These are phyloP conservation scores for Aspergillus pseudoterreus DNA, from an alignment of 2,329 filamentous ascomycete species.

Conservation along the genomic window DNA sequence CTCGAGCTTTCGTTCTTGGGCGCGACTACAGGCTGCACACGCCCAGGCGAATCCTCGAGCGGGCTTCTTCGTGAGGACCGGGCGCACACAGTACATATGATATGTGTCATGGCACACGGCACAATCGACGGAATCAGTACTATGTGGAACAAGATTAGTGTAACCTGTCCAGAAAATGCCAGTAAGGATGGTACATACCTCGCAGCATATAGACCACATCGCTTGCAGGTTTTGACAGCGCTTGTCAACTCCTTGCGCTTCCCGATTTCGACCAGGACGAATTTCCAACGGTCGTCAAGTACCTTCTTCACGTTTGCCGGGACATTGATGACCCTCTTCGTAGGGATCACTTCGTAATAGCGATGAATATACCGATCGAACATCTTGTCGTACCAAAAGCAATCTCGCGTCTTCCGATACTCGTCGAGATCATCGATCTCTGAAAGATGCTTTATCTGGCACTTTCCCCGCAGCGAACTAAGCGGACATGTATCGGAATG, in stretches of 20 bases:
- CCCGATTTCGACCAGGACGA: constrained; percentile 88
- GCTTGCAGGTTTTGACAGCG: constrained; percentile 92
- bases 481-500: constrained; percentile 95
- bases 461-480: constrained; percentile 88
- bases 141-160: constrained; percentile 38
- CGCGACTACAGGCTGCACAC: constrained; percentile 90
- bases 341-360: constrained; percentile 95
- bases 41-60: constrained; percentile 98
- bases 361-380: constrained; percentile 98
- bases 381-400: constrained; percentile 95
- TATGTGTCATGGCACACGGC: constrained; percentile 93
- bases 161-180: constrained; percentile 3
- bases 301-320: constrained; percentile 93
- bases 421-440: constrained; percentile 80
- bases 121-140: constrained; percentile 93
- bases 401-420: constrained; percentile 79
- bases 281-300: constrained; percentile 93
- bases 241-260: constrained; percentile 93
- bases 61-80: constrained; percentile 89
- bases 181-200: constrained; percentile 55
- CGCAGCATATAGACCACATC: constrained; percentile 85
- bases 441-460: constrained; percentile 80
- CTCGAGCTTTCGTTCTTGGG: constrained; percentile 90
- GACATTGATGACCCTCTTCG: constrained; percentile 89
- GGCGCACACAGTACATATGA: constrained; percentile 96